Conservation (phyloP, 257 asterid genomes). For the Solanum medicagineum region DNA sequence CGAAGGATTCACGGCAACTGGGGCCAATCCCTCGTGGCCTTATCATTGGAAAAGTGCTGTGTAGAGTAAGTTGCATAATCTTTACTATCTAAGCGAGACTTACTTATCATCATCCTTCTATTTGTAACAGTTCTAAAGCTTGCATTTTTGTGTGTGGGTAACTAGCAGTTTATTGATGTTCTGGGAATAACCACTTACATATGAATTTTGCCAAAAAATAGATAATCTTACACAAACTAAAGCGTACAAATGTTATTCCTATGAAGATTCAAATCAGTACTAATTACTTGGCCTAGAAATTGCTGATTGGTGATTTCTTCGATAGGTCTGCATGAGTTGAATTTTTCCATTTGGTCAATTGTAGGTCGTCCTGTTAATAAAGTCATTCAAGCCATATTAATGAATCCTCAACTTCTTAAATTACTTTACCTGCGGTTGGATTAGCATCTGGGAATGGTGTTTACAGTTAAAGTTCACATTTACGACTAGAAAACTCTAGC, state of each 20-base stretch:
- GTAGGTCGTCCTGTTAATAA: background rate
- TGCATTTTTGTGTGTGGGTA: background rate
- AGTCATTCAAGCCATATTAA: background rate
- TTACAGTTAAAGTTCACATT: background rate
- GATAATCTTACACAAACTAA: background rate
- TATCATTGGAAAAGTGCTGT: conserved; percentile 57
- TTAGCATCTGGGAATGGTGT: background rate
- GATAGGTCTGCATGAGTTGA: background rate
- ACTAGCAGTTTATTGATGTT: background rate
- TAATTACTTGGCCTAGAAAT: background rate
- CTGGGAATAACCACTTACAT: background rate
- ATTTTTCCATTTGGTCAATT: background rate
- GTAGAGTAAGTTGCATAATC: conserved; percentile 43
- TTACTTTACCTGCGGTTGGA: background rate
- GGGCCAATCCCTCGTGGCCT: conserved; percentile 82
- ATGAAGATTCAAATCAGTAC: background rate
- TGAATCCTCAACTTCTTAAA: background rate
- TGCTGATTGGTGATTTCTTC: background rate
- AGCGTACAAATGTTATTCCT: background rate
- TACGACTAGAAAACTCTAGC: background rate
- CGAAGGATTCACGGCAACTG: conserved; percentile 65
- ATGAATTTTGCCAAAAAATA: background rate
- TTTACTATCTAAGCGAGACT: background rate
- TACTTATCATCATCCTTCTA: background rate
- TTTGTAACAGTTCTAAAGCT: background rate